Base-by-base conservation (phyloP, 2,329 filamentous ascomycete species). In the Elsinoe arachidis region DNA sequence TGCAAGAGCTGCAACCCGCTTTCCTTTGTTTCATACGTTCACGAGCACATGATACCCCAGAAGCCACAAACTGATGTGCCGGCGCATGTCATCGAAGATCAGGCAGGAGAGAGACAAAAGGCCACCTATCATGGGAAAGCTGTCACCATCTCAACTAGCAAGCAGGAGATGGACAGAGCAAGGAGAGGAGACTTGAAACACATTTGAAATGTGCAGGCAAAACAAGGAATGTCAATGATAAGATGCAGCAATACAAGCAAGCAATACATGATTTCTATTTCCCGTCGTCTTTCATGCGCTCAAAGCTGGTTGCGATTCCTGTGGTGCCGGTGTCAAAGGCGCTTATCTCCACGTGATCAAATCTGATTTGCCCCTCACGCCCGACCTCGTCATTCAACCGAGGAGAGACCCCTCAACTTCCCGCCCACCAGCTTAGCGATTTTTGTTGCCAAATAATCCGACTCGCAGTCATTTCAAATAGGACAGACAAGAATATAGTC, bases 41-140 rank as follows among this genome's bases (percentile, higher is more conserved):
- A 53, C 49, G 49, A 53, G 49, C 34, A 38, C 47, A 53, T 53
- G 49, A 53, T 53, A 53, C 49, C 49, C 49, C 49, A 37, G 49
- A 37, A 39, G n/a, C 15, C 38, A 23, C 49, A 34, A 53, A 53
- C 49, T 53, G 49, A 53, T 38, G 49, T 53, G 49, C 49, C 49
- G 49, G 49, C 49, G 49, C 49, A 39, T 53, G 33, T 53, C 49
- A 53, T 53, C 15, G 33, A 53, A n/a, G 17, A 26, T 35, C 49
- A 15, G 17, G 39, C n/a, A 39, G 33, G 15, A 21, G 34, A 39
- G 49, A 23, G 3, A 2, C 5, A 12, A 23, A 21, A 46, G 19
- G n/a, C 9, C 9, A 15, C 12, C 15, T 4, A 46, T 5, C 3
- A 46, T 14, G 17, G 21, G 5, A 39, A 5, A 39, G 14, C 37